A percentile compares a stretch with the other conserved stretches of the same genome.
These are phyloP conservation scores for Barnettozyma pratensis DNA, from an alignment of 805 yeast species.

Conservation along the genomic window DNA sequence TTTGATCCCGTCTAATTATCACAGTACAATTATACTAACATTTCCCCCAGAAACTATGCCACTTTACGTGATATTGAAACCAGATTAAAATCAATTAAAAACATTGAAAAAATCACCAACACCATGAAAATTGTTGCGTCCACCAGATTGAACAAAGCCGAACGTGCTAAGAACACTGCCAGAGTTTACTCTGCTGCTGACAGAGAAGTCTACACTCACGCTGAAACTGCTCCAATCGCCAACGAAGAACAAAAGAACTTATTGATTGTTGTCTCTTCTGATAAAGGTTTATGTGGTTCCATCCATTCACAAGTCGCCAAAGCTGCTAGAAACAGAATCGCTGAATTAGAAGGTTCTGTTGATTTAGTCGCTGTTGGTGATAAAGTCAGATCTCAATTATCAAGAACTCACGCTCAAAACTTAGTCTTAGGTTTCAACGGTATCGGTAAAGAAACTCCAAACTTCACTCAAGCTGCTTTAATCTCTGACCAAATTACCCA, in stretches of 20 bases:
- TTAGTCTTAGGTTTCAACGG: conserved; percentile 79
- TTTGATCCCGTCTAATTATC: not conserved
- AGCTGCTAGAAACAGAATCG: conserved; percentile 67
- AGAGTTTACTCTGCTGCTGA: conserved; percentile 82
- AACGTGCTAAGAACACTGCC: conserved; percentile 86
- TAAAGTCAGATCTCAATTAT: conserved; percentile 83
- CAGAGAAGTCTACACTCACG: conserved; percentile 68
- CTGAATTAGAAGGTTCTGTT: conserved; percentile 51
- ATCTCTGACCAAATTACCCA: conserved; percentile 78
- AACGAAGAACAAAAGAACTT: conserved; percentile 57
- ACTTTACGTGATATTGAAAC: conserved; percentile 97
- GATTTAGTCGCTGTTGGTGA: conserved; percentile 92
- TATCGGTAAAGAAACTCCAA: conserved; percentile 96
- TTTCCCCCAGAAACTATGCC: conserved; percentile 73
- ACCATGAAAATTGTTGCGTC: conserved; percentile 99
- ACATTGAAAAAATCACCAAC: conserved; percentile 98
- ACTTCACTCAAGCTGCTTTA: conserved; percentile 82
- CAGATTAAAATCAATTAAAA: conserved; percentile 96
- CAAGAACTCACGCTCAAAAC: conserved; percentile 71
- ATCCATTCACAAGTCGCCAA: conserved; percentile 94
- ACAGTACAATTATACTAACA: conserved; percentile 14
- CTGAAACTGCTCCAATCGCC: conserved; percentile 66
- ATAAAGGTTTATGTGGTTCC: conserved; percentile 98
- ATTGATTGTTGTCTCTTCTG: conserved; percentile 86
- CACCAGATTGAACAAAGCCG: conserved; percentile 92